Evolutionary conservation across 1,284 basidiomycete species (phyloP).

Genomic region (Ustilago cynodontis): DNA sequence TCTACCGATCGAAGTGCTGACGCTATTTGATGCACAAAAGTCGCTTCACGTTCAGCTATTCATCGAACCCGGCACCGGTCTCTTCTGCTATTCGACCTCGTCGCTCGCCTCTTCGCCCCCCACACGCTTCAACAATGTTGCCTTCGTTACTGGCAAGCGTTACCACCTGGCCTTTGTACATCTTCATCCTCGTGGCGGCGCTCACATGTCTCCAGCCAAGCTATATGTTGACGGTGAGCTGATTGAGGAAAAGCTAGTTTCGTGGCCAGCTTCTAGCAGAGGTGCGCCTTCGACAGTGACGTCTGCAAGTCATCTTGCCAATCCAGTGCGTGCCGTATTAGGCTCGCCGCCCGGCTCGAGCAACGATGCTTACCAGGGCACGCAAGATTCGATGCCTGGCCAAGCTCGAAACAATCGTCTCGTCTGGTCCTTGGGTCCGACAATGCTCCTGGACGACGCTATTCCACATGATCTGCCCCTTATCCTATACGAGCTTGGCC

Average conservation of each 20-base stretch:
- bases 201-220: constrained; percentile 47
- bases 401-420: constrained; percentile 30
- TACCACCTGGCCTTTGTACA: constrained; percentile 62
- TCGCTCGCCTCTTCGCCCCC: constrained; percentile 15
- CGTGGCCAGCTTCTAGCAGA: constrained; percentile 40
- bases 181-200: constrained; percentile 40
- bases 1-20: constrained; percentile 52
- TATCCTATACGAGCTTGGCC: constrained; percentile 54
- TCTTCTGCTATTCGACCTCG: constrained; percentile 47
- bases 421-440: constrained; percentile 60
- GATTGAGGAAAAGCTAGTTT: constrained; percentile 49
- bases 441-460: constrained; percentile 54
- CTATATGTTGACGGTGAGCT: constrained; percentile 61
- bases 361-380: not conserved
- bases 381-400: not conserved
- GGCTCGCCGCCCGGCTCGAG: constrained; percentile 47
- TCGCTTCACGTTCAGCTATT: constrained; percentile 42
- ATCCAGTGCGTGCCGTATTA: constrained; percentile 46
- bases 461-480: constrained; percentile 57
- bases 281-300: constrained; percentile 9
- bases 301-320: constrained; percentile 3
- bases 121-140: constrained; percentile 37
- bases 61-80: constrained; percentile 50
- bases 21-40: constrained; percentile 54
- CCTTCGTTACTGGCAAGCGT: constrained; percentile 29